Evolutionary conservation across 768 basidiomycete genomes (phyloP).

Genomic region (Kwoniella dendrophila): DNA sequence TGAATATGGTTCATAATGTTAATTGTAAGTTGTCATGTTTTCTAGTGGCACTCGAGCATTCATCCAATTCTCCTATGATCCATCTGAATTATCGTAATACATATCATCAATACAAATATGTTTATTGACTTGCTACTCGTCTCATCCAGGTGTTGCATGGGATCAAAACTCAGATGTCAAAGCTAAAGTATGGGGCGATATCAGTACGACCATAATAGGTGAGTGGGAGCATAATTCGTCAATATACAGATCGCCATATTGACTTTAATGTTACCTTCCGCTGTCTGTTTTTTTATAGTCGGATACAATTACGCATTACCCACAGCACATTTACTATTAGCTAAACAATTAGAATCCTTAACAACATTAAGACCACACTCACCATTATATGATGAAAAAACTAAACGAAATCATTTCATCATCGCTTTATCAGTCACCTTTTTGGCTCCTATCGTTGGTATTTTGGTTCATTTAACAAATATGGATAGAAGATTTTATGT

Average conservation of each 20-base stretch:
- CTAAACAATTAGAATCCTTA: slow-evolving; percentile 49
- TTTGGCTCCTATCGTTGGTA: slow-evolving; percentile 42
- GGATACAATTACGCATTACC: slow-evolving; percentile 55
- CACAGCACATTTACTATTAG: slow-evolving; percentile 49
- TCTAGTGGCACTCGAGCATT: background rate
- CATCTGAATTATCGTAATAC: background rate
- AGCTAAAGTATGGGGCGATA: slow-evolving; percentile 46
- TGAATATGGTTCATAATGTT: slow-evolving; percentile 45
- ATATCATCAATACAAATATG: slow-evolving; percentile 7
- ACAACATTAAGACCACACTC: slow-evolving; percentile 48
- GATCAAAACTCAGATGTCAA: slow-evolving; percentile 36
- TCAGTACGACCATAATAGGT: slow-evolving; percentile 37
- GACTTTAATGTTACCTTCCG: background rate
- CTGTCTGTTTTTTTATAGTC: slow-evolving; percentile 20
- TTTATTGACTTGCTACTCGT: background rate
- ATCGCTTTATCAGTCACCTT: slow-evolving; percentile 42
- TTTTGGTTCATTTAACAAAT: slow-evolving; percentile 44
- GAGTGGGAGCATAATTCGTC: slow-evolving; percentile 3
- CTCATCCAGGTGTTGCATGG: slow-evolving; percentile 42
- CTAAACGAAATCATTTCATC: slow-evolving; percentile 32
- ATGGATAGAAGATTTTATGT: slow-evolving; percentile 49
- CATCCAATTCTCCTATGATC: background rate
- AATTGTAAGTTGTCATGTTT: slow-evolving; percentile 39
- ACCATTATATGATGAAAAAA: slow-evolving; percentile 42
- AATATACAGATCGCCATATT: background rate